A percentile compares a stretch with the other conserved stretches of the same genome.
Conservation (phyloP, 1,139 yeast species). For the Debaryomycetaceae sp. region DNA sequence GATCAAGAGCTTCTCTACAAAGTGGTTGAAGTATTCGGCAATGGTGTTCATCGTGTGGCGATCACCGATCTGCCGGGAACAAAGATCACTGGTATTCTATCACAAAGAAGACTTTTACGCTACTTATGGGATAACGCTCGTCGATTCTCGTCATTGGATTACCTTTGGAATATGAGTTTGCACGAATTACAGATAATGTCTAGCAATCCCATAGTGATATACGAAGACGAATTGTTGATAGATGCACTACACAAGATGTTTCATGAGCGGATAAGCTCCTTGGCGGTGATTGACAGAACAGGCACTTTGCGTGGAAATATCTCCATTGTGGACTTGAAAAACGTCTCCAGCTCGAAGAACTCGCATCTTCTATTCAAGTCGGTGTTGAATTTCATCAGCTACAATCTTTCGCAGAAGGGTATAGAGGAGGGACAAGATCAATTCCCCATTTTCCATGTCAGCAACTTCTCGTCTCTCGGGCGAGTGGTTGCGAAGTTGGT, state of each 20-base stretch:
- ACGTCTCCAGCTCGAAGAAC: slow-evolving; percentile 81
- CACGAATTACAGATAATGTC: slow-evolving; percentile 71
- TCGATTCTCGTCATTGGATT: slow-evolving; percentile 75
- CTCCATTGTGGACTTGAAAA: slow-evolving; percentile 87
- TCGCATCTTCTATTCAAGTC: slow-evolving; percentile 76
- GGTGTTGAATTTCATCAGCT: slow-evolving; percentile 83
- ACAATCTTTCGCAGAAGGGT: slow-evolving; percentile 83
- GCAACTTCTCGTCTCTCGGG: slow-evolving; percentile 72
- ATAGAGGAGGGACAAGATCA: slow-evolving; percentile 93
- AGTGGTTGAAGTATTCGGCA: slow-evolving; percentile 82
- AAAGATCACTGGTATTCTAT: slow-evolving; percentile 68
- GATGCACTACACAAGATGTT: slow-evolving; percentile 89
- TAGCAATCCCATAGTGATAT: slow-evolving; percentile 67
- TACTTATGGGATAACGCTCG: slow-evolving; percentile 92
- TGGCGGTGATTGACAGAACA: slow-evolving; percentile 88
- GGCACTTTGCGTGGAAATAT: slow-evolving; percentile 82
- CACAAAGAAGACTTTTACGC: slow-evolving; percentile 80
- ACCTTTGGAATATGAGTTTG: slow-evolving; percentile 62
- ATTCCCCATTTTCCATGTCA: slow-evolving; percentile 93
- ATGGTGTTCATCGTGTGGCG: slow-evolving; percentile 91
- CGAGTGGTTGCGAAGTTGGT: slow-evolving; percentile 91
- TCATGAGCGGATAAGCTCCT: slow-evolving; percentile 75
- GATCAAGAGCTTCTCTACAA: slow-evolving; percentile 65
- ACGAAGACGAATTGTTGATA: slow-evolving; percentile 80
- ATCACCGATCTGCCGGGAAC: slow-evolving; percentile 53